phyloP scores from a whole-genome alignment of 352 stramenopile genomes.

The Globisporangium abappressorium region DNA sequence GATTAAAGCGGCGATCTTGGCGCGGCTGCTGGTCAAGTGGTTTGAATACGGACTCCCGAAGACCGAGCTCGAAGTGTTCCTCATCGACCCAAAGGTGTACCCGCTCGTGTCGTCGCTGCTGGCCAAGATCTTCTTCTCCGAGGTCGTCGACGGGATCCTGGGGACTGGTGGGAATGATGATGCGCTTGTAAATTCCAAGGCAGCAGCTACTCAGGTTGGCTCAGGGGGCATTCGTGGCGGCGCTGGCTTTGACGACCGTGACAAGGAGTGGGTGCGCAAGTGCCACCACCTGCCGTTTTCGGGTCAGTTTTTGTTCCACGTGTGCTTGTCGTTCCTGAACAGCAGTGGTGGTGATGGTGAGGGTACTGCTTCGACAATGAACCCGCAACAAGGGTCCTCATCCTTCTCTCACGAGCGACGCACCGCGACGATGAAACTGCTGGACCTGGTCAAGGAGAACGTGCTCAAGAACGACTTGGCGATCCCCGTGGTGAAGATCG shows the following conservation, averaged over 20 bases:
- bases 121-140: conserved; percentile 73
- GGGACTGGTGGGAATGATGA: conserved; percentile 16
- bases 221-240: neutral
- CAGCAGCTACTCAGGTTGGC: neutral
- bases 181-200: neutral
- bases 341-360: conserved; percentile 11
- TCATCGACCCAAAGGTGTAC: conserved; percentile 63
- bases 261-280: conserved; percentile 72
- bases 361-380: neutral
- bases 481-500: conserved; percentile 45
- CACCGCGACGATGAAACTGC: conserved; percentile 29
- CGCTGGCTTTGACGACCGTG: conserved; percentile 59
- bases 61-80: conserved; percentile 57
- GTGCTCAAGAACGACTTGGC: conserved; percentile 69
- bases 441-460: conserved; percentile 75
- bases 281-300: conserved; percentile 77
- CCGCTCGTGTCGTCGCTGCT: conserved; percentile 54
- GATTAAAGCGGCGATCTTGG: conserved; percentile 65
- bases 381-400: neutral
- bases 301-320: conserved; percentile 75
- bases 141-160: conserved; percentile 56
- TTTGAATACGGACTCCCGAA: conserved; percentile 67
- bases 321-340: conserved; percentile 64
- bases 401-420: neutral
- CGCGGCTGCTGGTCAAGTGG: conserved; percentile 81